Conservation (phyloP, 768 basidiomycete species). For the Trametes maxima region DNA sequence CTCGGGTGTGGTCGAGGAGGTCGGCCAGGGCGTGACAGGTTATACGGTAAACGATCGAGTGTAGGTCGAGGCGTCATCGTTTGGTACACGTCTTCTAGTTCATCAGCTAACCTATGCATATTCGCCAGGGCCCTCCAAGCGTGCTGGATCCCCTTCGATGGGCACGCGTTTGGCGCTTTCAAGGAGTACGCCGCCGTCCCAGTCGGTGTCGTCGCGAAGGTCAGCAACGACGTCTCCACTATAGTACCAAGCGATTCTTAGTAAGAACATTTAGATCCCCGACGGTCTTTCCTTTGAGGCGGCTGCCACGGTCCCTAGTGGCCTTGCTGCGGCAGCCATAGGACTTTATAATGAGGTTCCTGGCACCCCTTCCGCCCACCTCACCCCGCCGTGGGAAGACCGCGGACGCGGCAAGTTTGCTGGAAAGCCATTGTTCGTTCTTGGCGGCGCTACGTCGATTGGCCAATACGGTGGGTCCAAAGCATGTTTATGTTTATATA, state of each 20-base stretch:
- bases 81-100: no score
- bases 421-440: slow-evolving; percentile 29
- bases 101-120: no score
- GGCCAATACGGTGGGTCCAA: slow-evolving; percentile 31
- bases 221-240: neutral
- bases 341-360: slow-evolving; percentile 15
- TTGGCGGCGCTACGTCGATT: slow-evolving; percentile 32
- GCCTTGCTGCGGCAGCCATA: slow-evolving; percentile 16
- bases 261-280: slow-evolving; percentile 11
- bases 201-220: neutral
- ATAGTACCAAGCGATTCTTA: neutral
- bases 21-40: slow-evolving; percentile 41
- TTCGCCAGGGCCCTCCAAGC: no score
- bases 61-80: neutral
- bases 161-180: slow-evolving; percentile 1
- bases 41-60: slow-evolving; percentile 11
- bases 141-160: no score
- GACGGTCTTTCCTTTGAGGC: slow-evolving; percentile 16
- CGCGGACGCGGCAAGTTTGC: slow-evolving; percentile 25
- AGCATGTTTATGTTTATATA: neutral
- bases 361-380: slow-evolving; percentile 20
- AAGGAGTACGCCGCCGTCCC: neutral
- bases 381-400: slow-evolving; percentile 28
- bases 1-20: slow-evolving; percentile 41
- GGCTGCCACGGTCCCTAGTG: slow-evolving; percentile 18